These are phyloP conservation scores for Lepiota venenata DNA, from an alignment of 768 basidiomycete species.

Conservation along the genomic window DNA sequence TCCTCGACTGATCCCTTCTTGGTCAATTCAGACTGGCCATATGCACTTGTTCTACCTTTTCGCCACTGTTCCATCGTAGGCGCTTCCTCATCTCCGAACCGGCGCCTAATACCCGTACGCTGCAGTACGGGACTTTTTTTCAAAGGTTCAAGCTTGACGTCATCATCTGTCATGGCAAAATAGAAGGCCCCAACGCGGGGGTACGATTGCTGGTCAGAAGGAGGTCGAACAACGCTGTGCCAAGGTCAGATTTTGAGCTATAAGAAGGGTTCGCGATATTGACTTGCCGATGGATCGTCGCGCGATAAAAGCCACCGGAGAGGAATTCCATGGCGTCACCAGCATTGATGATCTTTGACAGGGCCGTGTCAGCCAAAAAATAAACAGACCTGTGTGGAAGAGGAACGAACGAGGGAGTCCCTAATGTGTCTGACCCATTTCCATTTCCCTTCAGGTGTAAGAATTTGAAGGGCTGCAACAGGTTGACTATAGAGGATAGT, in stretches of 20 bases:
- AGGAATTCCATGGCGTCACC: conserved; percentile 61
- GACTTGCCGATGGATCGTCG: conserved; percentile 46
- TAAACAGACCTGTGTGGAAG: background rate
- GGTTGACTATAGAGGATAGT: conserved; percentile 63
- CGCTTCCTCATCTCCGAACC: conserved; percentile 34
- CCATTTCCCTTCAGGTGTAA: conserved; percentile 50
- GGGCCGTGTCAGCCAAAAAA: background rate
- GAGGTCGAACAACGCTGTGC: conserved; percentile 53
- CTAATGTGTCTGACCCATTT: conserved; percentile 57
- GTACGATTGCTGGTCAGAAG: conserved; percentile 44
- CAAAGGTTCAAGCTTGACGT: conserved; percentile 42
- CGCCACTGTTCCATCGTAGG: conserved; percentile 55
- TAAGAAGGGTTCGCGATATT: background rate
- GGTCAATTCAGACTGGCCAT: conserved; percentile 45
- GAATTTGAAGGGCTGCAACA: conserved; percentile 54
- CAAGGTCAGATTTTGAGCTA: background rate
- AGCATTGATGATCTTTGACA: conserved; percentile 49
- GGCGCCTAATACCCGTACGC: conserved; percentile 33
- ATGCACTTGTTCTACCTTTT: conserved; percentile 46
- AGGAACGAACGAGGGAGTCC: conserved; percentile 45
- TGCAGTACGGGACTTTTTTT: conserved; percentile 47
- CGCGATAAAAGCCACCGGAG: conserved; percentile 56
- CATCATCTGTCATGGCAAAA: conserved; percentile 51
- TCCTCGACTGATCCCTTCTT: conserved; percentile 46
- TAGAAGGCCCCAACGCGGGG: conserved; percentile 58